Base-by-base conservation (phyloP, 768 basidiomycete species). In the Russula earlei region DNA sequence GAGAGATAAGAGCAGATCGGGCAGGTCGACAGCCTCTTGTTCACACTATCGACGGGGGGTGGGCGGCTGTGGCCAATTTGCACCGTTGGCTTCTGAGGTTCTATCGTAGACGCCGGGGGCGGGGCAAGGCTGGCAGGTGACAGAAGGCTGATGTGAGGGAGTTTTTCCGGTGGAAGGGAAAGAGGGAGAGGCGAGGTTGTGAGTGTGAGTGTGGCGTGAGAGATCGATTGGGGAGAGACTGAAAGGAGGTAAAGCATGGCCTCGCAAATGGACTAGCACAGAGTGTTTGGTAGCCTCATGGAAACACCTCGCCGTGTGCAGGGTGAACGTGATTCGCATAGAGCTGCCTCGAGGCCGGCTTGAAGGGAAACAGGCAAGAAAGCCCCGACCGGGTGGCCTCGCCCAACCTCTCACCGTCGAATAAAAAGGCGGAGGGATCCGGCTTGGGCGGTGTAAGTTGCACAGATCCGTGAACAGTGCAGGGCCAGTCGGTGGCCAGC, bases 231-330 rank as follows among this genome's bases (percentile, higher is more conserved):
- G 37, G 22, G 24, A 9, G 8, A 3, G 37, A 8, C 49, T 38
- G 31, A 56, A 56, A 51, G 49, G 55, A 55, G 41, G 12, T 45
- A 43, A 44, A 52, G 42, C 29, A 42, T 36, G 54, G 9, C 11
- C 24, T 40, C 53, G 45, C 27, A 54, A 40, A 54, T 47, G 53
- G 53, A 54, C 34, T 54, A 54, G 54, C 31, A 3, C 29, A 54
- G 45, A 50, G 49, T 31, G 56, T 40, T 52, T 57, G 56, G 56
- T 57, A 57, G 56, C 56, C 56, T 57, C 56, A 22, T 57, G 56
- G 11, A 8, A 5, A 41, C 6, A 8, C 10, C 9, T 11, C 36
- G 14, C n/a, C 5, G 38, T n/a, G 38, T 38, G 38, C 10, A 36
- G 34, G 34, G 34, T 36, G 34, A 14, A 36, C 10, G 34, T 36